Conservation (phyloP, 208 protist species). For the Trichomonas vaginalis region DNA sequence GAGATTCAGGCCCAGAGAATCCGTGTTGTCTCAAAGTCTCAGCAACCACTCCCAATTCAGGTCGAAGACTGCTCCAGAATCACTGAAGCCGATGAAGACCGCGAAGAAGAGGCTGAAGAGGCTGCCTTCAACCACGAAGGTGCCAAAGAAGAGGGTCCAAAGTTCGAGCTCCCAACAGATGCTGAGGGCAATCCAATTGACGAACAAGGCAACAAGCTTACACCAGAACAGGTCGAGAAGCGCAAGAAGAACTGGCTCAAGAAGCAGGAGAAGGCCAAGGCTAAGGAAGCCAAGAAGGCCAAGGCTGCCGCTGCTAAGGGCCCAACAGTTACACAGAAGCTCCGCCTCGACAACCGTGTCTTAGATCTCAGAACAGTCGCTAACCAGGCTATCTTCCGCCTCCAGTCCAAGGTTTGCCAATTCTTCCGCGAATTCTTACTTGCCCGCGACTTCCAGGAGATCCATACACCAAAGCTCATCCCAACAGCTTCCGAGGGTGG, state of each 20-base stretch:
- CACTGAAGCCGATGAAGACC: background rate
- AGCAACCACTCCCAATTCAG: background rate
- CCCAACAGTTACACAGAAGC: constrained; percentile 20
- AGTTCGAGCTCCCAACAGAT: background rate
- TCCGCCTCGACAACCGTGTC: constrained; percentile 29
- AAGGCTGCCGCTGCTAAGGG: background rate
- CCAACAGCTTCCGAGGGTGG: constrained; percentile 26
- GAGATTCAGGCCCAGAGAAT: constrained; percentile 14
- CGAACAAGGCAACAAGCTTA: background rate
- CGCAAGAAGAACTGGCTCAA: background rate
- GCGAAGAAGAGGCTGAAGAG: background rate
- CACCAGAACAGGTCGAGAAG: background rate
- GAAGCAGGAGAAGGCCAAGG: background rate
- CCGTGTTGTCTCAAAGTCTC: background rate
- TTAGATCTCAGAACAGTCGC: constrained; percentile 21
- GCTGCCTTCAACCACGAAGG: background rate
- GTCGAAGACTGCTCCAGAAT: background rate
- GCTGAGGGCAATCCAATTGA: background rate
- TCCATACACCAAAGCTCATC: constrained; percentile 98
- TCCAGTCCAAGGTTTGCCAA: constrained; percentile 20
- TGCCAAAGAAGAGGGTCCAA: background rate
- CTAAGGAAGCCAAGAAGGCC: background rate
- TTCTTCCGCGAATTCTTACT: constrained; percentile 6
- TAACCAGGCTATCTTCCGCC: constrained; percentile 29
- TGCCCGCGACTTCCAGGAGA: constrained; percentile 77